Conservation (phyloP, 192 early-diverging fungal genomes). For the Phlyctochytrium planicorne region DNA sequence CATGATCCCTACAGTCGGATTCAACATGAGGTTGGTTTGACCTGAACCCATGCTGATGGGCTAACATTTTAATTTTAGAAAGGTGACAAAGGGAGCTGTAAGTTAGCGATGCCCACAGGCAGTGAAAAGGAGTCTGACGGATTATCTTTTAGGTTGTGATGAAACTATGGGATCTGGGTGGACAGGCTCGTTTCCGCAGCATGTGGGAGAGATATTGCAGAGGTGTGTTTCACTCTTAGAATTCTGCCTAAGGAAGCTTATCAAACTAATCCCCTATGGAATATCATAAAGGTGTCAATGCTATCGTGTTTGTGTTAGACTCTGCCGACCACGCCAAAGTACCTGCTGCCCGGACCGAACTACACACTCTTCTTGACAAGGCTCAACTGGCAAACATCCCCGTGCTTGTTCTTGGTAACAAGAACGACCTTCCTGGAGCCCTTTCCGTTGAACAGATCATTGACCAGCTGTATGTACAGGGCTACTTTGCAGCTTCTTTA, state of each 20-base stretch:
- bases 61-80: constrained; percentile 25
- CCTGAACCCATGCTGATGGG: background rate
- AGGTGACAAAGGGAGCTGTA: constrained; percentile 57
- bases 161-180: constrained; percentile 99
- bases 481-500: too few species aligned
- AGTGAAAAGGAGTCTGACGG: constrained; percentile 1
- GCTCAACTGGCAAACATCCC: constrained; percentile 92
- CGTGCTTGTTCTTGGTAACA: constrained; percentile 96
- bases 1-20: constrained; percentile 96
- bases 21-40: constrained; percentile 94
- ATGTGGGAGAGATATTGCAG: constrained; percentile 86
- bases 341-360: constrained; percentile 87
- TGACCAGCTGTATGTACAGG: constrained; percentile 81
- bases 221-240: constrained; percentile 26
- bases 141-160: constrained; percentile 70
- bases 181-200: constrained; percentile 93
- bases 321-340: constrained; percentile 93
- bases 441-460: constrained; percentile 86
- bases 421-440: constrained; percentile 93
- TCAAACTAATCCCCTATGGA: too few species aligned
- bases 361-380: constrained; percentile 89
- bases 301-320: constrained; percentile 99
- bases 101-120: constrained; percentile 41
- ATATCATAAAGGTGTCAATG: constrained; percentile 80
- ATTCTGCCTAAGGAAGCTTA: background rate